Base-by-base conservation (phyloP, 129 eudicot genomes). In the Flaveria sonorensis region DNA sequence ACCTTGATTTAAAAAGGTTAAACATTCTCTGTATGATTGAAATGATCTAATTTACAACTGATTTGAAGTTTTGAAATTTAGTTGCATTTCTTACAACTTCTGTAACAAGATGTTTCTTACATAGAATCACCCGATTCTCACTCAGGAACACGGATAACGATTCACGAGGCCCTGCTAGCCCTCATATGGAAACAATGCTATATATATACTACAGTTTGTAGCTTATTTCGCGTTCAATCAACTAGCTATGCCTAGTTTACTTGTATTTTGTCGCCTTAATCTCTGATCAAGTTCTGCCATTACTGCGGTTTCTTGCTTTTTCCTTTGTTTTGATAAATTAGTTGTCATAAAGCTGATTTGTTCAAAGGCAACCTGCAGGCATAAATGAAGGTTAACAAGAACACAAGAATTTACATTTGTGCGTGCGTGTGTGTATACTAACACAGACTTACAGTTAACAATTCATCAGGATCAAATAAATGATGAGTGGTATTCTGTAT, bases 231-330 rank as follows among this genome's bases (percentile, higher is more conserved):
- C 3, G 13, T 45, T 45, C 13, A 45, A 45, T 45, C 50, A 45
- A 45, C 3, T 45, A 45, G 50, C 50, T 9, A 45, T 45, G 14
- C 50, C 13, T 45, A 45, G 50, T 45, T 13, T 70, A 46, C 82
- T 28, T 3, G 96, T 88, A 76, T 86, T 92, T 77, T 88, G 84
- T 66, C 96, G 88, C 65, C 90, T 86, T 71, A 85, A 36, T 79
- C 98, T 89, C 79, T 89, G 89, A 85, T 92, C 92, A 76, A 92
- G 96, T 80, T 89, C 96, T 55, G 91, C 96, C 98, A 86, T 86
- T 5, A 92, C 98, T 15, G 87, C 98, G 10, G 96, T 87, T 80
- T 92, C 96, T 78, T 92, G 98, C 87, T 89, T 92, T 72, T 92
- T 92, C 85, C 98, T 83, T 71, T 92, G 92, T 86, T 89, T 92